Conservation (phyloP, 2,329 filamentous ascomycete species). For the Pyricularia grisea region DNA sequence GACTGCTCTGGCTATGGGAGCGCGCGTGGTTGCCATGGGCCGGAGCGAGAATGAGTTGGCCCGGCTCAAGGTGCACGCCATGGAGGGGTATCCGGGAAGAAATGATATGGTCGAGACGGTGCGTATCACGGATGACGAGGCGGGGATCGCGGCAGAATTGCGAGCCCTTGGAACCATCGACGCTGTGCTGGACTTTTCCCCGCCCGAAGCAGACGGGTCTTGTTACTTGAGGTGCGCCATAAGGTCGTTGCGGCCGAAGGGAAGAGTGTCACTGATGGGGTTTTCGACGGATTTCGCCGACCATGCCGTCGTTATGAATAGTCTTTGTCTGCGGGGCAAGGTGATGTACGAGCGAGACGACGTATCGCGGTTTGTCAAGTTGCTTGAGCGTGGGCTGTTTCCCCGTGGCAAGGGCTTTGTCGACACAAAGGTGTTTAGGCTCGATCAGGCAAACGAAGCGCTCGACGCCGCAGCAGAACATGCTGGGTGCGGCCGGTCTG, state of each 20-base stretch:
- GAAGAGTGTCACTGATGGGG: not conserved
- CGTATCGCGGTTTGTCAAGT: not conserved
- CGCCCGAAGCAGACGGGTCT: not conserved
- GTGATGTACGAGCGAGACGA: not conserved
- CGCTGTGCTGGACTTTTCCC: not conserved
- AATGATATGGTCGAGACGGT: not conserved
- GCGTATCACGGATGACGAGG: not conserved
- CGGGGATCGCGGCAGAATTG: not conserved
- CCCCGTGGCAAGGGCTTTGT: not conserved
- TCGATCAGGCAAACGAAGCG: not conserved
- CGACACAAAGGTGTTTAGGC: not conserved
- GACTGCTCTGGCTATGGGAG: constrained; percentile 37
- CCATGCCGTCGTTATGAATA: not conserved
- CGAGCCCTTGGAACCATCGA: not conserved
- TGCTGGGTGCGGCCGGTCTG: not conserved
- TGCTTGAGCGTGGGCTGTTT: not conserved
- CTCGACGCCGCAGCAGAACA: not conserved
- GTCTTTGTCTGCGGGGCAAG: not conserved
- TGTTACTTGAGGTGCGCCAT: not conserved
- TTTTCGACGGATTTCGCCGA: not conserved
- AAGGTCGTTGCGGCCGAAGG: not conserved
- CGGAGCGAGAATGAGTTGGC: constrained; percentile 21
- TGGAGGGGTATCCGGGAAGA: not conserved
- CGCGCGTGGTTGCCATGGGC: constrained; percentile 39
- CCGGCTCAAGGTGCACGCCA: constrained; percentile 16